Evolutionary conservation across 2,329 filamentous ascomycete species (phyloP), one percentile per base, ranked within the genome.

Genomic region (Epichloe gansuensis): DNA sequence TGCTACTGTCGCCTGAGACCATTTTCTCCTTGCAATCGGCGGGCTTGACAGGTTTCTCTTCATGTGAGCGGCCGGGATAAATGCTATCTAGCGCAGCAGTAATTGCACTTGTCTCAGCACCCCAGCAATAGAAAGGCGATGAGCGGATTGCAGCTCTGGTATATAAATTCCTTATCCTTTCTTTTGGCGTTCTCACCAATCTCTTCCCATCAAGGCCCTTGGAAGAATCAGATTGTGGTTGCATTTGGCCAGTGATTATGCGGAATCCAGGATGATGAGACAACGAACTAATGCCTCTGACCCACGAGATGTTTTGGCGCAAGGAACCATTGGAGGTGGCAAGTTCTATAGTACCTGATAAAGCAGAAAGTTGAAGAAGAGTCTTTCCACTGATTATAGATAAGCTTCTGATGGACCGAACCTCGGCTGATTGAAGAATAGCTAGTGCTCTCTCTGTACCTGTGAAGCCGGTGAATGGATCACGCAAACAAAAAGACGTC

Each of bases 401-500:
- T 1, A 55, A 28, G 2, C 4, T 38, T 52, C 39, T n/a, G 46
- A 75, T 0, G 78, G 83, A 17, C 63, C 59, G 0, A 79, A 31
- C 62, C 0, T 75, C 68, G 0, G 75, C 76, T 0, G 75, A 77
- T 0, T 53, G 43, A 0, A 83, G 59, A 1, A 79, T 76, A 0
- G 59, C 55, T 0, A 83, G 57, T 0, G 78, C 75, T 46, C 75
- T 62, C 55, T 83, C 79, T 0, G 76, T 80, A 0, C 81, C 80
- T 0, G 77, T 82, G 4, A 63, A 61, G 0, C 58, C 46, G 0
- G 73, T 77, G 0, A 82, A 64, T 0, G 63, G 64, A 56, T 83
- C 79, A 0, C 74, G 72, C 0, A 80, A 61, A 31, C 69, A 76
- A 48, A 71, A 70, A 0, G 78, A 76, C 0, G 80, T 83, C 0